Percentiles rank a stretch among this genome's conserved stretches.
phyloP scores from a whole-genome alignment of 495 filamentous ascomycete species.

The Chaetomium tenue region DNA sequence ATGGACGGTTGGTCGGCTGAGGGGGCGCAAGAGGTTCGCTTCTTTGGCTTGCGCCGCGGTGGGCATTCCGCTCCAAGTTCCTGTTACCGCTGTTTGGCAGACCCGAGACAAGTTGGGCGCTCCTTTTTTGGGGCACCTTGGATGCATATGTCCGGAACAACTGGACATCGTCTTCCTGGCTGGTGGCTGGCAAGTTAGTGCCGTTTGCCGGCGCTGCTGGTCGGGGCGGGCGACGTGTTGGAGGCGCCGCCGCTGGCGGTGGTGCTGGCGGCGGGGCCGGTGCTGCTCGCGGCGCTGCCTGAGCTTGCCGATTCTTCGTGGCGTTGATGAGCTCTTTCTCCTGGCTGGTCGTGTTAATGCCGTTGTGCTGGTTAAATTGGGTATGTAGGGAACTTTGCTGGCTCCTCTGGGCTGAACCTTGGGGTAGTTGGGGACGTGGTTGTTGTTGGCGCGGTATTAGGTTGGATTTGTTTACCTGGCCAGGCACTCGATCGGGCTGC shows the following conservation, averaged over 20 bases:
- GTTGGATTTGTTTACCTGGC: too few species aligned
- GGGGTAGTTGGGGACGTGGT: too few species aligned
- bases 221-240: too few species aligned
- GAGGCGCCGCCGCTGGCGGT: background rate
- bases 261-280: too few species aligned
- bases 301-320: conserved; percentile 12
- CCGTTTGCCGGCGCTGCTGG: too few species aligned
- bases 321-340: background rate
- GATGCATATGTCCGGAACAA: background rate
- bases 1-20: background rate
- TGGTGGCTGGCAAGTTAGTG: background rate
- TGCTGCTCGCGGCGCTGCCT: too few species aligned
- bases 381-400: background rate
- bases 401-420: background rate
- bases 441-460: too few species aligned
- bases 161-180: background rate
- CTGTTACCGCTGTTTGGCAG: background rate
- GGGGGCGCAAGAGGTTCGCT: background rate
- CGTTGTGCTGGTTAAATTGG: background rate
- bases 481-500: too few species aligned
- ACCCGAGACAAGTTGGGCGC: background rate
- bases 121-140: background rate
- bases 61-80: background rate
- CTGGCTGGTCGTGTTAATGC: background rate
- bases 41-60: background rate